Base-by-base conservation (phyloP, 2,329 filamentous ascomycete genomes). In the Aspergillus phoenicis region DNA sequence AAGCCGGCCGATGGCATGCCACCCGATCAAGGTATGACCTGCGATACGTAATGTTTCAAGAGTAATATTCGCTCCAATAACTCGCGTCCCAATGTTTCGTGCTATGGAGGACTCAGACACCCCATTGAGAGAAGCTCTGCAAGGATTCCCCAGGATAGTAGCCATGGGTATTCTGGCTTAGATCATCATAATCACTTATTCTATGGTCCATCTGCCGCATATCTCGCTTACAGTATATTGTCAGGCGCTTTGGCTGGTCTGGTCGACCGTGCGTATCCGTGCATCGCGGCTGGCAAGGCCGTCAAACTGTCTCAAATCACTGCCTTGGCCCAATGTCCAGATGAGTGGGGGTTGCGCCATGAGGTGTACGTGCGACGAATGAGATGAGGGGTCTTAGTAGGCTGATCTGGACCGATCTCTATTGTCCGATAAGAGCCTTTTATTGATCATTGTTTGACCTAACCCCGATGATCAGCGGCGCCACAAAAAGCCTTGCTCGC, bases 391-490 rank as follows among this genome's bases (percentile, higher is more conserved):
- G 26, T 20, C 28, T 47, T n/a, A 33, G 39, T 41, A 22, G 39
- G 39, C 53, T 15, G 53, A 47, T 56, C 53, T 56, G 53, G 53
- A 30, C 43, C 53, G 39, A 56, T 45, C 41, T 56, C 43, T 47
- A 45, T 47, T 43, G 41, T 45, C 53, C 36, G 24, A 20, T 39
- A 39, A 28, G 43, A 33, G 53, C 39, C 53, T 33, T 22, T 24
- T 56, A 45, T 47, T 47, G 41, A 56, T 56, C 39, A 24, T 45
- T 30, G 53, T 56, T 56, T 30, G 53, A 30, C 39, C 41, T 41
- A 47, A 43, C n/a, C 39, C 13, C 28, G 33, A 47, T 56, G 53
- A 56, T 47, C 28, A 47, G 39, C 53, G 36, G 24, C 53, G 53
- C 53, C 53, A 56, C 45, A 17, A n/a, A 33, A 56, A 55, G 53